phyloP scores from a whole-genome alignment of 306 rosid species.

The Sphenostylis stenocarpa region DNA sequence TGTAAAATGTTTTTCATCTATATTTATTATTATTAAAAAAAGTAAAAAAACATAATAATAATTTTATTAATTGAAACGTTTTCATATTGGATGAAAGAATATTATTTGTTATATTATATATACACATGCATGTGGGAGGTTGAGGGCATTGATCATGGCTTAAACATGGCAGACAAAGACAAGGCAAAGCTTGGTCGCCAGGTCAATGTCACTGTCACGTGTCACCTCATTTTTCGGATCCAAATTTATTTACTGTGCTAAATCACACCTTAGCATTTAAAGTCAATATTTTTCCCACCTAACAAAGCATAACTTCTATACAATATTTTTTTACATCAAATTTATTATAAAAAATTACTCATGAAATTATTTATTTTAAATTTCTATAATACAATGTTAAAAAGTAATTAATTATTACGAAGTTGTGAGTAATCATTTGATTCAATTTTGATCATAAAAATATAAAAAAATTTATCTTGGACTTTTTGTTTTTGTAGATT shows the following conservation, averaged over 20 bases:
- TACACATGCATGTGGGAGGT: neutral
- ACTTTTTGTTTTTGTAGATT: too few relatives aligned
- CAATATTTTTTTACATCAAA: neutral
- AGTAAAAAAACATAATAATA: too few relatives aligned
- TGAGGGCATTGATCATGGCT: neutral
- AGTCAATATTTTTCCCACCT: neutral
- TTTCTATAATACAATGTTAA: too few relatives aligned
- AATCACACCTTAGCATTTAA: neutral
- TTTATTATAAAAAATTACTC: neutral
- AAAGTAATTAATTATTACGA: too few relatives aligned
- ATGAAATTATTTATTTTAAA: too few relatives aligned
- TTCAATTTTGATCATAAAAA: neutral
- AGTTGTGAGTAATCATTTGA: too few relatives aligned
- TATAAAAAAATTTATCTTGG: too few relatives aligned
- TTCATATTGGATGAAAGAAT: too few relatives aligned
- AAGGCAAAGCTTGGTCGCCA: neutral
- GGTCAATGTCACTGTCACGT: conserved; percentile 14
- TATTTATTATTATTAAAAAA: too few relatives aligned
- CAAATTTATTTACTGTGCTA: neutral
- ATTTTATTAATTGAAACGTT: too few relatives aligned
- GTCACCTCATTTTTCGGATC: neutral
- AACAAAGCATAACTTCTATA: neutral
- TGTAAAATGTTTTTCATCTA: too few relatives aligned
- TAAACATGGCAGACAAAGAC: conserved; percentile 24
- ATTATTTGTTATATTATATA: too few relatives aligned